Evolutionary conservation across 441 rosid genomes (phyloP).

Genomic region (Francoa sonchifolia): DNA sequence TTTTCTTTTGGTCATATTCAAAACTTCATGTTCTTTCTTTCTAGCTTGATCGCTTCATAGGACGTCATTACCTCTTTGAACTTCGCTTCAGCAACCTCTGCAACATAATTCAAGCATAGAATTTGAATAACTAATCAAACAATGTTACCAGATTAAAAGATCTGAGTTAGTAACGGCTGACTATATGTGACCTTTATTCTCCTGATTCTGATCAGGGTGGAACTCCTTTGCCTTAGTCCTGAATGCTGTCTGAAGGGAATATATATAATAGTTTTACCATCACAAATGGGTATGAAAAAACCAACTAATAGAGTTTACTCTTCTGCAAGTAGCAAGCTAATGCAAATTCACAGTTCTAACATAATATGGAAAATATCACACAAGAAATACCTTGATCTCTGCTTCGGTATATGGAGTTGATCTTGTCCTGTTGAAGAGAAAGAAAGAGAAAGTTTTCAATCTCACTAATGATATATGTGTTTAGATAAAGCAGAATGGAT

Average conservation of each 20-base stretch:
- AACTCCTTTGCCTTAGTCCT: slow-evolving; percentile 76
- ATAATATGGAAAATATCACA: neutral
- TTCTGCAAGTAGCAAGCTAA: neutral
- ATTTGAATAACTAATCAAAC: neutral
- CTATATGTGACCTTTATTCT: slow-evolving; percentile 49
- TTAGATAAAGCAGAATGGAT: too few species aligned
- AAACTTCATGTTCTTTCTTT: slow-evolving; percentile 34
- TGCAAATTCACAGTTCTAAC: neutral
- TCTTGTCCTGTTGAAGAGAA: slow-evolving; percentile 41
- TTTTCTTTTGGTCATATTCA: too few species aligned
- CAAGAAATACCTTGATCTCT: slow-evolving; percentile 71
- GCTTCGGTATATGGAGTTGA: slow-evolving; percentile 66
- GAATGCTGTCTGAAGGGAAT: slow-evolving; percentile 58
- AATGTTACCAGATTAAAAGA: neutral
- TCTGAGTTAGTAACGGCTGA: neutral
- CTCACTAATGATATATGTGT: neutral
- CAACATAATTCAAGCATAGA: slow-evolving; percentile 10
- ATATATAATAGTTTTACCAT: slow-evolving; percentile 5
- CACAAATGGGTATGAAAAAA: neutral
- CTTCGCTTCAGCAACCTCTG: slow-evolving; percentile 81
- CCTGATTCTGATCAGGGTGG: slow-evolving; percentile 93
- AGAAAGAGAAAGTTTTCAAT: slow-evolving; percentile 1
- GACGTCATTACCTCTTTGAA: slow-evolving; percentile 88
- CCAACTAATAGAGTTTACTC: neutral
- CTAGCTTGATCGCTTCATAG: slow-evolving; percentile 79